Evolutionary conservation across 1,284 basidiomycete species (phyloP), one percentile per base, ranked within the genome.

Genomic region (Schizophyllum commune): DNA sequence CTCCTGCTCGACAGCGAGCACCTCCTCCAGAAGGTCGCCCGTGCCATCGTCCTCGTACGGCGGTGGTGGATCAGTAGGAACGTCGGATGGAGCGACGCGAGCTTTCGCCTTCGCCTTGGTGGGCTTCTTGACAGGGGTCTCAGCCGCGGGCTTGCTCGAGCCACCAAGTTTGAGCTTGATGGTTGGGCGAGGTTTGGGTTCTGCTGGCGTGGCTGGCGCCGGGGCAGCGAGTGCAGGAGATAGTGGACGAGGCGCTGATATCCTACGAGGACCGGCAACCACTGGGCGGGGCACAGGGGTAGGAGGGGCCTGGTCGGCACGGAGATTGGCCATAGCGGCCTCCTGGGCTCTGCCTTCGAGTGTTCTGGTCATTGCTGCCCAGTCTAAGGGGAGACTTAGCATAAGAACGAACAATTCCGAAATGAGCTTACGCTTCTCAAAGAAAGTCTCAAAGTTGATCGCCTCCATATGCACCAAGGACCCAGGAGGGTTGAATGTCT

Each of bases 401-500:
- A 52, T 21, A 58, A 58, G 5, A 22, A 17, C 56, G 22, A 58
- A 32, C 21, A 6, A 60, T 33, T 4, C 39, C 57, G n/a, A 27
- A 64, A 47, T 57, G 65, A 52, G 80, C 91, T 69, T 73, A 91
- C 93, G 79, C 73, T 89, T 91, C 64, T 95, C 89, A 69, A 98
- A 98, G 67, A 89, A 88, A 1, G 78, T 79, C 68, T 97, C 92
- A 55, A 98, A 77, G 27, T 82, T 79, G 32, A 90, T 78, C 0
- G 93, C 91, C 65, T 92, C 87, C 61, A 85, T 88, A 67, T 92
- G 84, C 7, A 90, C 91, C 64, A 81, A 89, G 57, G 86, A 89
- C 33, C 85, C 88, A 3, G 81, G 76, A 32, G 79, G 72, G 68
- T 98, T 99, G 77, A 96, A 99, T 19, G 83, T 80, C 71, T 91